Evolutionary conservation across 176 grass and related monocot genomes (phyloP), one percentile per base, ranked within the genome.

Genomic region (Juncus inflexus): DNA sequence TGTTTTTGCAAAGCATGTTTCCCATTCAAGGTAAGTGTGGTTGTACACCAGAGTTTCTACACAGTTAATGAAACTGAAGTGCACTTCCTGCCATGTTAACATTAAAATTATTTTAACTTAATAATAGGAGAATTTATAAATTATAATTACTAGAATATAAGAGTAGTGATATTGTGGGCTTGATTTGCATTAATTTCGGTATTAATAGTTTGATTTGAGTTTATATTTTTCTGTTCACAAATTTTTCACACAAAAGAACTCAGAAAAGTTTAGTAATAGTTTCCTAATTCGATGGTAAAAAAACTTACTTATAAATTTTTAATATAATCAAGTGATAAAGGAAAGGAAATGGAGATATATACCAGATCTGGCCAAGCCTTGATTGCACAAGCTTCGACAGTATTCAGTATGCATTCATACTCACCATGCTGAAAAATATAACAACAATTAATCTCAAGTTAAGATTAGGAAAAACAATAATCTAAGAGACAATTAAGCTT

Each of bases 381-480:
- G 64, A 92, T 92, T 58, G 85, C 88, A 57, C 88, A 99, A 70
- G 77, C 87, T 76, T 97, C 92, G 63, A 91, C 75, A 19, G 80
- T 89, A 60, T 97, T 97, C 43, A 97, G 84, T 7, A 92, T n/a
- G 61, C 94, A 99, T 66, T 99, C 94, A 42, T 92, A 74, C 36
- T 73, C 41, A 15, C 94, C 88, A 78, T 92, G 94, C 88, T 92
- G 85, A 51, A 83, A 76, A 6, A 61, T 19, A 36, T 11, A 56
- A 56, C 56, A 61, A 61, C 11, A 61, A 61, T 61, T 7, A 61
- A 36, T 5, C 56, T 61, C 15, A 19, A 61, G 13, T 66, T 66
- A 2, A 37, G 7, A 40, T 63, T 63, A 37, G 60, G 60, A 37
- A 1, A 10, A 0, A 56, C 1, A 13, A 56, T 11, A 56, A 56